Percentiles rank a stretch among this genome's conserved stretches.
Conservation (phyloP, 2,329 filamentous ascomycete species). For the Aspergillus intermedius region DNA sequence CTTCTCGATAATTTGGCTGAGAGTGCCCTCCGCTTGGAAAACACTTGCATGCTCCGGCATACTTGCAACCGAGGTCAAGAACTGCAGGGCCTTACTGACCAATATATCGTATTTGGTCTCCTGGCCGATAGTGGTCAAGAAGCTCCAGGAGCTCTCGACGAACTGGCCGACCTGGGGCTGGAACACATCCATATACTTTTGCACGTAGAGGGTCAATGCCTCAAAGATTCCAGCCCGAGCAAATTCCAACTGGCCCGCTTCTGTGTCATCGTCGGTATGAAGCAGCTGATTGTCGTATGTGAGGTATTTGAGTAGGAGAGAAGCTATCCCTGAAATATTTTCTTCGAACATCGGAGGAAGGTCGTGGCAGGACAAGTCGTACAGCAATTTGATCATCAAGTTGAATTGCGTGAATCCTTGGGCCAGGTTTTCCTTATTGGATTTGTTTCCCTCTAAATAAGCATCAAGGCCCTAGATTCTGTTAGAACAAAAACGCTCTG, state of each 20-base stretch:
- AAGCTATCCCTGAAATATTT: constrained; percentile 68
- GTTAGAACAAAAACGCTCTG: constrained; percentile 9
- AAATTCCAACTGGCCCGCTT: constrained; percentile 75
- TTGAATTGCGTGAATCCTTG: constrained; percentile 80
- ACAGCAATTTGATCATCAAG: constrained; percentile 83
- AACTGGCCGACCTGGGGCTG: constrained; percentile 72
- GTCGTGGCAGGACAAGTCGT: constrained; percentile 96
- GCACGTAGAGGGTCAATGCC: constrained; percentile 77
- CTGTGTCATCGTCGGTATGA: constrained; percentile 79
- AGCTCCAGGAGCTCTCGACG: constrained; percentile 81
- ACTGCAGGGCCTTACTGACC: constrained; percentile 90
- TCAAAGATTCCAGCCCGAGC: constrained; percentile 94
- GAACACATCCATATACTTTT: constrained; percentile 95
- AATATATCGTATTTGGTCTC: constrained; percentile 92
- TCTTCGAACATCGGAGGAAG: constrained; percentile 92
- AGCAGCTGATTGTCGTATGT: constrained; percentile 79
- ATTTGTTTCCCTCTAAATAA: constrained; percentile 64
- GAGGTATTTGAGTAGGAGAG: constrained; percentile 85
- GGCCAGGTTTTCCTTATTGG: constrained; percentile 67
- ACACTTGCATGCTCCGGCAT: constrained; percentile 69
- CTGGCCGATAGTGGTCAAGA: constrained; percentile 77
- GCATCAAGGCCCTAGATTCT: constrained; percentile 39
- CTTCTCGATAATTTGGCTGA: constrained; percentile 88
- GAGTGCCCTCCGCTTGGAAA: constrained; percentile 74
- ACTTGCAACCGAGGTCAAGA: constrained; percentile 81